Conservation (phyloP, 2,329 filamentous ascomycete species). For the Boeremia exigua region DNA sequence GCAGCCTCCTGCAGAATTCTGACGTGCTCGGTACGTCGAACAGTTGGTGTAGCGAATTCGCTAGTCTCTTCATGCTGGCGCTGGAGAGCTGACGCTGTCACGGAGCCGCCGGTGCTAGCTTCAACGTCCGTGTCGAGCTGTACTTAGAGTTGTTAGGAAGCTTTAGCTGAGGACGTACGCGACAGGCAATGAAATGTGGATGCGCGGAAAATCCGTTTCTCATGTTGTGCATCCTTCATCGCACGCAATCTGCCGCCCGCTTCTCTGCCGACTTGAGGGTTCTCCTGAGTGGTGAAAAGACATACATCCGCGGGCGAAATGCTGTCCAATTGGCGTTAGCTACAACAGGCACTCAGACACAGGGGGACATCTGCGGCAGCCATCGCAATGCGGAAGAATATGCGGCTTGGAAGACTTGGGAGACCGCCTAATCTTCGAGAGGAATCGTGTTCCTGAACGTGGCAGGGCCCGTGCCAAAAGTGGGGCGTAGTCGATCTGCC, state of each 20-base stretch:
- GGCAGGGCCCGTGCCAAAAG: constrained; percentile 10
- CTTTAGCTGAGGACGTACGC: background rate
- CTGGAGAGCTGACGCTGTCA: constrained; percentile 5
- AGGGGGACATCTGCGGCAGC: constrained; percentile 2
- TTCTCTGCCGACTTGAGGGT: background rate
- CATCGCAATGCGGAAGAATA: constrained; percentile 6
- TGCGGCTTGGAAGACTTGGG: constrained; percentile 11
- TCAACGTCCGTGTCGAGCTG: background rate
- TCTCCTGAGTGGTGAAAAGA: background rate
- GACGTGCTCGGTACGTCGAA: constrained; percentile 2
- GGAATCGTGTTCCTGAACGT: constrained; percentile 12
- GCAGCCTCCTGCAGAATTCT: background rate
- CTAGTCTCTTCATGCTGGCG: constrained; percentile 4
- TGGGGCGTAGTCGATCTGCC: constrained; percentile 10
- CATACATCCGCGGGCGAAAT: background rate
- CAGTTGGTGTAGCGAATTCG: constrained; percentile 3
- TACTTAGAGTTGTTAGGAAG: background rate
- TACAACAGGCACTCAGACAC: background rate
- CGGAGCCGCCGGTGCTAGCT: constrained; percentile 9
- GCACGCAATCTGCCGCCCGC: background rate
- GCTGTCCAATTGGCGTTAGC: constrained; percentile 4
- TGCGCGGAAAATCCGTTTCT: background rate
- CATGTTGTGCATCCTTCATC: background rate
- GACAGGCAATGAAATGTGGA: background rate
- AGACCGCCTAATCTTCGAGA: constrained; percentile 8